These are phyloP conservation scores for Tausonia pullulans DNA, from an alignment of 1,284 basidiomycete species.

Conservation along the genomic window DNA sequence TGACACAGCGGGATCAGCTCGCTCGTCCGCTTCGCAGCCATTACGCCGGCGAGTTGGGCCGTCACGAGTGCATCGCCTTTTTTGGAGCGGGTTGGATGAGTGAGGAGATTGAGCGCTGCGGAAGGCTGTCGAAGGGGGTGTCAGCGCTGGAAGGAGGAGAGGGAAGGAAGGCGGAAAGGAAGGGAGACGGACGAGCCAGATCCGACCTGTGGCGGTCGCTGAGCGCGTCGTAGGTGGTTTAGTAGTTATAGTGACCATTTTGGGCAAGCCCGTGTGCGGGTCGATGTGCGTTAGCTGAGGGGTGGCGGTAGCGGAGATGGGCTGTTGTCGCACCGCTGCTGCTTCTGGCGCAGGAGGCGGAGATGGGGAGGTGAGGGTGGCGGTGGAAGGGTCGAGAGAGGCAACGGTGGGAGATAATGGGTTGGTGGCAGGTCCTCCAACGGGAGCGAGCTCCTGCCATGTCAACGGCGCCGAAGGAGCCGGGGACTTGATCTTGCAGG, in stretches of 20 bases:
- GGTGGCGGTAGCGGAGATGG: too few relatives aligned
- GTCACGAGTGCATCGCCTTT: slow-evolving; percentile 70
- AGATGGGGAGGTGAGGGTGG: neutral
- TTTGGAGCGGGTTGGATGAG: slow-evolving; percentile 30
- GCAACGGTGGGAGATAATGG: too few relatives aligned
- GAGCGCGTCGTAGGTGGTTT: slow-evolving; percentile 55
- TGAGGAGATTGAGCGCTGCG: slow-evolving; percentile 44
- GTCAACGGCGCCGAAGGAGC: too few relatives aligned
- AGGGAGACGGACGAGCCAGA: slow-evolving; percentile 42
- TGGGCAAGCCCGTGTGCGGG: slow-evolving; percentile 47
- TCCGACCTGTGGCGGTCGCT: slow-evolving; percentile 66
- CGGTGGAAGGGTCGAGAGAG: neutral
- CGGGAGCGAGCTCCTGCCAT: too few relatives aligned
- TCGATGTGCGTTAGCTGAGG: slow-evolving; percentile 56
- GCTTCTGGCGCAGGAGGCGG: neutral
- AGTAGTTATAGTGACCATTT: slow-evolving; percentile 66
- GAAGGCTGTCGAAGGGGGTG: slow-evolving; percentile 46
- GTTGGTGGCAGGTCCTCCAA: too few relatives aligned
- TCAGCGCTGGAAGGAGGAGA: slow-evolving; percentile 39
- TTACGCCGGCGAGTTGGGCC: slow-evolving; percentile 73
- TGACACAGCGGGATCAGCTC: slow-evolving; percentile 78
- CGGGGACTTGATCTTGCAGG: too few relatives aligned
- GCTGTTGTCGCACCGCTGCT: too few relatives aligned
- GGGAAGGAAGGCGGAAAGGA: neutral
- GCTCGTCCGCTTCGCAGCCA: slow-evolving; percentile 71